Conservation (phyloP, 768 basidiomycete genomes). For the Neoboletus brunneissimus region DNA sequence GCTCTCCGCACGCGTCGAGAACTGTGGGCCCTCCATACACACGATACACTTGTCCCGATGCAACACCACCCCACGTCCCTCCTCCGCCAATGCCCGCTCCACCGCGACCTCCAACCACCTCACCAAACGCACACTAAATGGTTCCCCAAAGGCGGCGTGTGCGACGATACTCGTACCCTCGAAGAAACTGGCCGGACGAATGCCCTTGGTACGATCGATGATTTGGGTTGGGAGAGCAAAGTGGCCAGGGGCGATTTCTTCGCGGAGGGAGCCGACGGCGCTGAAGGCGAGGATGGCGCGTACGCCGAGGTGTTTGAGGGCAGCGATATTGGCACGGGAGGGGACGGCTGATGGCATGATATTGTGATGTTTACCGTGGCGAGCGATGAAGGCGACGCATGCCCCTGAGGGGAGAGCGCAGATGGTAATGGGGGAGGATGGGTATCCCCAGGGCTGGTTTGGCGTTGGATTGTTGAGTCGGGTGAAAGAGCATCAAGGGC, state of each 20-base stretch:
- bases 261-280: conserved; percentile 91
- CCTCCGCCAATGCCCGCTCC: conserved; percentile 54
- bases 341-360: conserved; percentile 82
- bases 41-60: conserved; percentile 85
- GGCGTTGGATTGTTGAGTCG: background rate
- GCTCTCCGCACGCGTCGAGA: conserved; percentile 97
- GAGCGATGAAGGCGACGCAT: conserved; percentile 83
- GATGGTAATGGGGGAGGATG: conserved; percentile 91
- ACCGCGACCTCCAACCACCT: conserved; percentile 67
- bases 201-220: no score
- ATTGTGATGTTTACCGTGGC: conserved; percentile 82
- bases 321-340: no score
- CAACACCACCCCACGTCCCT: conserved; percentile 61
- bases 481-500: background rate
- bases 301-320: conserved; percentile 85
- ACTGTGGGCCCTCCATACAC: conserved; percentile 97
- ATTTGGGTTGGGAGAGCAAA: conserved; percentile 86
- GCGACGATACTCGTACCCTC: conserved; percentile 79
- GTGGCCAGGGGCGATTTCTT: conserved; percentile 88
- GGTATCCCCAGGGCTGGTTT: conserved; percentile 85
- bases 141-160: conserved; percentile 93
- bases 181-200: conserved; percentile 88
- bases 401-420: conserved; percentile 82
- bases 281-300: conserved; percentile 90
- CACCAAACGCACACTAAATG: conserved; percentile 57